Percentiles rank a stretch among this genome's conserved stretches.
Conservation (phyloP, 1,284 basidiomycete genomes). For the Rhodotorula sp. region DNA sequence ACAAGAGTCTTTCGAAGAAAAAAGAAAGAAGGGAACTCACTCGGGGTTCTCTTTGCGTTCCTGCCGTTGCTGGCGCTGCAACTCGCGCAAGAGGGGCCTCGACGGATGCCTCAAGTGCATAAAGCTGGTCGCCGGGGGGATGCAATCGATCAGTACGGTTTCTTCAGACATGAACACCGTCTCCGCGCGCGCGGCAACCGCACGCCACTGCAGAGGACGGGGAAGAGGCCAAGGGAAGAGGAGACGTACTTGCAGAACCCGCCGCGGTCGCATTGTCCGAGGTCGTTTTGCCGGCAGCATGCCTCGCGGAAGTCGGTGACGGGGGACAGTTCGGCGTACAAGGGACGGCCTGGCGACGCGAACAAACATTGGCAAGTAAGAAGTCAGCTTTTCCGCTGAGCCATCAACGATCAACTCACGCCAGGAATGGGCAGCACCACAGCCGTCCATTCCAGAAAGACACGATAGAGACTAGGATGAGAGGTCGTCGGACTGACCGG, state of each 20-base stretch:
- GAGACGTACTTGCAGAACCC: conserved; percentile 84
- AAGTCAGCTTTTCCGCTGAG: neutral
- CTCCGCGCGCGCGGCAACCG: too few relatives aligned
- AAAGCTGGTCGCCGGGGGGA: neutral
- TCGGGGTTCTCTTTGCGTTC: conserved; percentile 61
- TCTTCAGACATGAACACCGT: too few relatives aligned
- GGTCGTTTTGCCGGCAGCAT: conserved; percentile 96
- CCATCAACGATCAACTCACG: too few relatives aligned
- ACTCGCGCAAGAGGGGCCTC: conserved; percentile 70
- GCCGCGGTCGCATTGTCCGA: conserved; percentile 66
- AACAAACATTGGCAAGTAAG: neutral
- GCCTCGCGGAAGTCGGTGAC: conserved; percentile 99
- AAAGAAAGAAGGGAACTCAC: conserved; percentile 2
- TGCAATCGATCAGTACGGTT: too few relatives aligned
- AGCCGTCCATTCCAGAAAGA: neutral
- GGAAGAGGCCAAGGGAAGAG: too few relatives aligned
- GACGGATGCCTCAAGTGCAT: conserved; percentile 64
- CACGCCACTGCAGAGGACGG: too few relatives aligned
- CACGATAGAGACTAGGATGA: neutral
- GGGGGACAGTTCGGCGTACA: conserved; percentile 98
- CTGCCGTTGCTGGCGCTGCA: conserved; percentile 76
- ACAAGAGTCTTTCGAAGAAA: neutral
- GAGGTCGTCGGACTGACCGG: conserved; percentile 59
- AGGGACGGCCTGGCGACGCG: conserved; percentile 66
- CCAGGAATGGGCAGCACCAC: neutral